A percentile compares a stretch with the other conserved stretches of the same genome.
phyloP scores from a whole-genome alignment of 2,329 filamentous ascomycete species.

The Colletotrichum shisoi region DNA sequence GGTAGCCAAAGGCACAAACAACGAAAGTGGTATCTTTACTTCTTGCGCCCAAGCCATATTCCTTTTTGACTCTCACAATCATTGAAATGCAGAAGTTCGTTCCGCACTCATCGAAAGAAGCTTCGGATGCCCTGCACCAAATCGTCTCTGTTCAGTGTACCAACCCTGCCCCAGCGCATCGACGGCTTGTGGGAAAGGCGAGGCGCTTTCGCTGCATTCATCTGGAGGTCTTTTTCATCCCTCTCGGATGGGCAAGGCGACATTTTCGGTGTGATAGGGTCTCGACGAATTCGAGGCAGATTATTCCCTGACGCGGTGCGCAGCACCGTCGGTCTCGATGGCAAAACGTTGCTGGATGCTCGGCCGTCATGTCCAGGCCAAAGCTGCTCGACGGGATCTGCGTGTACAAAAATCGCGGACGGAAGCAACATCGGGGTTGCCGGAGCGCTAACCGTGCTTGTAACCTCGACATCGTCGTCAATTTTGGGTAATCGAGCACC shows the following conservation, averaged over 20 bases:
- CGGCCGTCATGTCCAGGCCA: slow-evolving; percentile 1
- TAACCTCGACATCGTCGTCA: slow-evolving; percentile 42
- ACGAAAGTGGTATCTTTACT: slow-evolving; percentile 19
- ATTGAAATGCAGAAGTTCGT: background rate
- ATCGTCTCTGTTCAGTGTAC: slow-evolving; percentile 50
- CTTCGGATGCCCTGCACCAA: slow-evolving; percentile 54
- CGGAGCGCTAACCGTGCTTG: slow-evolving; percentile 38
- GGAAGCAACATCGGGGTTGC: slow-evolving; percentile 24
- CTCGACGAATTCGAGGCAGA: slow-evolving; percentile 40
- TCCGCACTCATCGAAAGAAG: slow-evolving; percentile 52
- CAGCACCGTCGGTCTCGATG: slow-evolving; percentile 32
- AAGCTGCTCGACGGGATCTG: slow-evolving; percentile 23
- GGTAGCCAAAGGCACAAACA: slow-evolving; percentile 23
- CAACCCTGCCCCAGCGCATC: slow-evolving; percentile 51
- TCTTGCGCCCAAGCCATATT: slow-evolving; percentile 11
- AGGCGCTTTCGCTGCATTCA: slow-evolving; percentile 22
- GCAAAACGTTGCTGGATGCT: background rate
- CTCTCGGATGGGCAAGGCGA: slow-evolving; percentile 43
- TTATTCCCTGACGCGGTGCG: slow-evolving; percentile 42
- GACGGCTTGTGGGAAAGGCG: slow-evolving; percentile 43
- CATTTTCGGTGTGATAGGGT: slow-evolving; percentile 38
- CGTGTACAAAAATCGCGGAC: slow-evolving; percentile 20
- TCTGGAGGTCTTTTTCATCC: slow-evolving; percentile 45
- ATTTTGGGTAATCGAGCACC: slow-evolving; percentile 42
- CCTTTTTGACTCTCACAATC: background rate